Evolutionary conservation across 2,329 filamentous ascomycete genomes (phyloP).

Genomic region (Dactylellina leptospora): DNA sequence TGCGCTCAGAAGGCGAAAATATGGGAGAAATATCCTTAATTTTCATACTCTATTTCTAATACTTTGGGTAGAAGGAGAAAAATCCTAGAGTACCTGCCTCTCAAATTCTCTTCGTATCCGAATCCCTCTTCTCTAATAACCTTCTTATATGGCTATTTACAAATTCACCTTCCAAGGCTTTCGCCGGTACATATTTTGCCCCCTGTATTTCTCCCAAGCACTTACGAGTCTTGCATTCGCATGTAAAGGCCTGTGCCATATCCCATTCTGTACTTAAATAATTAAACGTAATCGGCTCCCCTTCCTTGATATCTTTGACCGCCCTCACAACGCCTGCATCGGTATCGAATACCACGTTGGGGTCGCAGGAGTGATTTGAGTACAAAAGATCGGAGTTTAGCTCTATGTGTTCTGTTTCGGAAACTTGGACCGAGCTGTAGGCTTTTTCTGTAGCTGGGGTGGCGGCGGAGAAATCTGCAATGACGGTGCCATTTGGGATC

Average conservation of each 20-base stretch:
- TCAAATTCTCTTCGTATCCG: neutral
- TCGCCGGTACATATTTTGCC: constrained; percentile 68
- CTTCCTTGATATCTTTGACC: constrained; percentile 66
- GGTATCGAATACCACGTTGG: constrained; percentile 72
- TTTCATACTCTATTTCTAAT: too few relatives aligned
- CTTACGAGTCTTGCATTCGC: constrained; percentile 67
- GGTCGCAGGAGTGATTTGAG: constrained; percentile 74
- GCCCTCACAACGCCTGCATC: constrained; percentile 68
- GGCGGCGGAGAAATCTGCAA: constrained; percentile 72
- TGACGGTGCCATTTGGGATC: constrained; percentile 71
- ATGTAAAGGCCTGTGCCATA: constrained; percentile 77
- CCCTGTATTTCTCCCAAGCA: constrained; percentile 72
- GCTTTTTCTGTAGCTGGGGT: constrained; percentile 69
- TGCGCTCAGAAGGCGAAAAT: too few relatives aligned
- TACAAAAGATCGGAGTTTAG: constrained; percentile 74
- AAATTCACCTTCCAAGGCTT: constrained; percentile 69
- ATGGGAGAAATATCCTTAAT: too few relatives aligned
- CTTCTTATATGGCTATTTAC: constrained; percentile 70
- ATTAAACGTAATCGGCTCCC: constrained; percentile 75
- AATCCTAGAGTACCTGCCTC: neutral
- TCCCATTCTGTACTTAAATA: constrained; percentile 79
- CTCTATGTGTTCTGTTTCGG: constrained; percentile 67
- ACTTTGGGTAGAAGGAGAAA: neutral
- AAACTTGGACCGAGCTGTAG: constrained; percentile 72
- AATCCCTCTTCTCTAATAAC: constrained; percentile 64